A percentile compares a stretch with the other conserved stretches of the same genome.
Conservation (phyloP, 1,139 yeast genomes). For the Geotrichum fermentans region DNA sequence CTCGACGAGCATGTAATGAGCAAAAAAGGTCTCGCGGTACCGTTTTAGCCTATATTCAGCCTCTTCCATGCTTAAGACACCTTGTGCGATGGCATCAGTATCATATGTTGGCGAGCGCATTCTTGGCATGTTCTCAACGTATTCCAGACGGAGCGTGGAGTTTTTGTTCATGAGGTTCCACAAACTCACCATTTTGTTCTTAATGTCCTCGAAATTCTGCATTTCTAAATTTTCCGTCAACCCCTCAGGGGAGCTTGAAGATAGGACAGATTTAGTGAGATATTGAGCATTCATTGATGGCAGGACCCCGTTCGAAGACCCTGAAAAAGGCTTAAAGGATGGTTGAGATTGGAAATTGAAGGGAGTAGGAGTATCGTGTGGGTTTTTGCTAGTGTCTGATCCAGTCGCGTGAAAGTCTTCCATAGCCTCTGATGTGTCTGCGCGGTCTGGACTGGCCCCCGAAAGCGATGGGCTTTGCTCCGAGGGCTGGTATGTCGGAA, state of each 20-base stretch:
- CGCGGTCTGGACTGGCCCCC: not conserved
- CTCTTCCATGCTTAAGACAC: slow-evolving; percentile 34
- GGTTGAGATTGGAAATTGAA: not conserved
- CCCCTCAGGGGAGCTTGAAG: slow-evolving; percentile 5
- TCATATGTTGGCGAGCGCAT: slow-evolving; percentile 29
- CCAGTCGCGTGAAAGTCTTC: not conserved
- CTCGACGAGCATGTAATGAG: slow-evolving; percentile 50
- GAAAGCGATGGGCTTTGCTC: not conserved
- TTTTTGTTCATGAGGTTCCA: slow-evolving; percentile 34
- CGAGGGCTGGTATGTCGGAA: not conserved
- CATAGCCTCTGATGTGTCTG: not conserved
- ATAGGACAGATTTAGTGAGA: not conserved
- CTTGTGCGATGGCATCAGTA: slow-evolving; percentile 34
- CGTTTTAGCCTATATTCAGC: slow-evolving; percentile 32
- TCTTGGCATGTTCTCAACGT: slow-evolving; percentile 24
- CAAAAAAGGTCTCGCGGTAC: slow-evolving; percentile 31
- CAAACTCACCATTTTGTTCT: slow-evolving; percentile 32
- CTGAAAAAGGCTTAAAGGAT: not conserved
- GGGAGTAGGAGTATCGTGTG: not conserved
- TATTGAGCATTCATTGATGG: not conserved
- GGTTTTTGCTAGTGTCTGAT: not conserved
- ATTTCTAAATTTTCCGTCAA: not conserved
- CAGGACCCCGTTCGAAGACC: not conserved
- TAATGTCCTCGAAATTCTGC: slow-evolving; percentile 18
- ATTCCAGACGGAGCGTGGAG: slow-evolving; percentile 28